These are phyloP conservation scores for Sordaria brevicollis DNA, from an alignment of 495 filamentous ascomycete genomes.

Conservation along the genomic window DNA sequence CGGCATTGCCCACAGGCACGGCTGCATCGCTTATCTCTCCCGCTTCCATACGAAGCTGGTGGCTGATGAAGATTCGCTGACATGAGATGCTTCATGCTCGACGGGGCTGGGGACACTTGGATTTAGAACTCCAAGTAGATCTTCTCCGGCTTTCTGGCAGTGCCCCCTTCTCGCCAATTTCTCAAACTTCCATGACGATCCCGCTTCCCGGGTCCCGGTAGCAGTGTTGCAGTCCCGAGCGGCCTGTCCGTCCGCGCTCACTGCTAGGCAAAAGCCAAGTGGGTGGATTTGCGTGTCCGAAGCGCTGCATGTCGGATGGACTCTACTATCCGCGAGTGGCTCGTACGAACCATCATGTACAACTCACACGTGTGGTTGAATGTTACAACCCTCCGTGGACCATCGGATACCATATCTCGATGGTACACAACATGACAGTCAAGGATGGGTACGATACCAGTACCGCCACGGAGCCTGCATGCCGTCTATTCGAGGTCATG, in stretches of 20 bases:
- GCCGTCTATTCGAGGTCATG: neutral
- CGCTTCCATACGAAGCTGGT: neutral
- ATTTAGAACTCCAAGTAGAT: neutral
- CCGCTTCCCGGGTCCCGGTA: neutral
- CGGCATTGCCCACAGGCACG: neutral
- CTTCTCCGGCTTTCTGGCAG: neutral
- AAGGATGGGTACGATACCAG: neutral
- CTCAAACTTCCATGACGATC: neutral
- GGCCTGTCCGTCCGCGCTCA: neutral
- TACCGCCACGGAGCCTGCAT: neutral
- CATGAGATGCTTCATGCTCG: neutral
- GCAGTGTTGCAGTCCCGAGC: neutral
- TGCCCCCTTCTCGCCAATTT: neutral
- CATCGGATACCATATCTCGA: neutral
- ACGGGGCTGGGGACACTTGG: neutral
- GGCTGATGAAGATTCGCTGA: neutral
- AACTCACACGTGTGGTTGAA: neutral
- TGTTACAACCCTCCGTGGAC: neutral
- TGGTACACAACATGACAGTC: neutral
- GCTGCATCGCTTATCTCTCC: neutral
- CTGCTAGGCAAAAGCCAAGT: neutral
- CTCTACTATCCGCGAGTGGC: neutral
- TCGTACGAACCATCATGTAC: neutral
- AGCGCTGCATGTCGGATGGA: neutral
- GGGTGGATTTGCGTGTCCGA: neutral